These are phyloP conservation scores for Aspergillus amoenus DNA, from an alignment of 2,329 filamentous ascomycete genomes.

Conservation along the genomic window DNA sequence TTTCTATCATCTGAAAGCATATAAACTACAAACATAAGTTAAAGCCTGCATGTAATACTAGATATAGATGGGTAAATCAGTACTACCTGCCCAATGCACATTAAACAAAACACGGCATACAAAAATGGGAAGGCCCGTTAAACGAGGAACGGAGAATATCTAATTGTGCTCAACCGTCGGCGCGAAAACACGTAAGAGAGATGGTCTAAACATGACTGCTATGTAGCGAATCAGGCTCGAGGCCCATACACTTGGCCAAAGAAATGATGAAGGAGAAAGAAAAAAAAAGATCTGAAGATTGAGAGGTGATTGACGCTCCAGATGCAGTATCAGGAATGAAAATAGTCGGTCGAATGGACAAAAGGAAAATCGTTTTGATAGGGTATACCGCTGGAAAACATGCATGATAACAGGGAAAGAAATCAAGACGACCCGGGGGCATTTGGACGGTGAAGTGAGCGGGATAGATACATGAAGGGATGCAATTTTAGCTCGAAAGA, in stretches of 20 bases:
- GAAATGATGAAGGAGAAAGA: conserved; percentile 9
- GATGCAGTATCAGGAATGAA: conserved; percentile 12
- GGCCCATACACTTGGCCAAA: conserved; percentile 20
- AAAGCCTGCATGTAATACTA: background rate
- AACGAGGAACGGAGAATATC: background rate
- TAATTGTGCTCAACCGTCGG: background rate
- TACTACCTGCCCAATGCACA: background rate
- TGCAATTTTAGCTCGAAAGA: conserved; percentile 6
- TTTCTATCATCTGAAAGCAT: no score
- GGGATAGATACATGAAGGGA: conserved; percentile 1
- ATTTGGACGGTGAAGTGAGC: background rate
- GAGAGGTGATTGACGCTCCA: conserved; percentile 9
- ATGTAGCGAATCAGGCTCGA: conserved; percentile 3
- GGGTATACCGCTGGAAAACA: conserved; percentile 35
- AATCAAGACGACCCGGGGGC: background rate
- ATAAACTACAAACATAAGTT: background rate
- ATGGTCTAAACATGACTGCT: background rate
- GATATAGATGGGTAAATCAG: background rate
- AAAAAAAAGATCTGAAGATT: conserved; percentile 8
- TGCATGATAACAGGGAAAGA: conserved; percentile 15
- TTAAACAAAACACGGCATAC: background rate
- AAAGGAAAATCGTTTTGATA: conserved; percentile 25
- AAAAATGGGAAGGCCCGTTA: background rate
- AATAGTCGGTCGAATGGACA: conserved; percentile 17
- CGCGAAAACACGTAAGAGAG: background rate